These are phyloP conservation scores for Globisporangium lucens DNA, from an alignment of 352 stramenopile genomes.

Conservation along the genomic window DNA sequence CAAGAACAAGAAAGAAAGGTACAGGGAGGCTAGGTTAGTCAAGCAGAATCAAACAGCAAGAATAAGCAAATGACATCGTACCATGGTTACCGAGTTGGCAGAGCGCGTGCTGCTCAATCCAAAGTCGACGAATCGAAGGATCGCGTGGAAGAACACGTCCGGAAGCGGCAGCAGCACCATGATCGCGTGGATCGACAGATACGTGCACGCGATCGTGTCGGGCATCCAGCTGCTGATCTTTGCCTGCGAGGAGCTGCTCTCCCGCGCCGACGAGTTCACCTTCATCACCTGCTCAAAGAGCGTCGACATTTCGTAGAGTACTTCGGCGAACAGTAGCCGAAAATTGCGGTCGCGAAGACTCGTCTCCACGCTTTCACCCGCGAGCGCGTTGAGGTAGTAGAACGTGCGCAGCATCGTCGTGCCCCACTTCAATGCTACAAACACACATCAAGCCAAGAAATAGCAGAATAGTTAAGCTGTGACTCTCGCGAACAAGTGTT, in stretches of 20 bases:
- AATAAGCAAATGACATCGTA: slow-evolving; percentile 17
- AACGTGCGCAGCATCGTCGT: slow-evolving; percentile 74
- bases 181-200: slow-evolving; percentile 56
- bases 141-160: slow-evolving; percentile 64
- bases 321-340: slow-evolving; percentile 68
- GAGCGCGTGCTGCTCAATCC: slow-evolving; percentile 31
- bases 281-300: slow-evolving; percentile 51
- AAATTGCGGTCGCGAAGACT: slow-evolving; percentile 61
- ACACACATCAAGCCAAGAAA: neutral
- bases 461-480: no score
- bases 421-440: slow-evolving; percentile 76
- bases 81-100: slow-evolving; percentile 42
- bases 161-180: slow-evolving; percentile 75
- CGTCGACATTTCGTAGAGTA: slow-evolving; percentile 61
- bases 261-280: neutral
- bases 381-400: slow-evolving; percentile 78
- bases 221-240: slow-evolving; percentile 31
- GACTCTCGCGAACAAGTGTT: no score
- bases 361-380: slow-evolving; percentile 40
- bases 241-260: neutral
- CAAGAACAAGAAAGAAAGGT: neutral
- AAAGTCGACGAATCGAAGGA: slow-evolving; percentile 59
- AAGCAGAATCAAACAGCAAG: neutral
- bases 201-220: slow-evolving; percentile 55
- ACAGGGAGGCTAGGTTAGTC: slow-evolving; percentile 2